Conservation (phyloP, 257 asterid genomes). For the Penstemon davidsonii region DNA sequence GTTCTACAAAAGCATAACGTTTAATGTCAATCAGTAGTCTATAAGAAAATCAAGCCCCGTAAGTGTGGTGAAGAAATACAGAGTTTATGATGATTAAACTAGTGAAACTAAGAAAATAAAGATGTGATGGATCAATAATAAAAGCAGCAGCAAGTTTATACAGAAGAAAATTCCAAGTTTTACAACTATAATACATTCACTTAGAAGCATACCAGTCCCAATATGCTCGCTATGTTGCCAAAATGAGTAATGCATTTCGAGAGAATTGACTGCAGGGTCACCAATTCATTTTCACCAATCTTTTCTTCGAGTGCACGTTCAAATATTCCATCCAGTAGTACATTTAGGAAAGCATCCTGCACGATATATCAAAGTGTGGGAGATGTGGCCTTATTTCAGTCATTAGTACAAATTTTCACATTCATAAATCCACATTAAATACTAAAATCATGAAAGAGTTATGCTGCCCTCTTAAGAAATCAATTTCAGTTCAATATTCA, state of each 20-base stretch:
- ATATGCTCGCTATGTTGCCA: slow-evolving; percentile 49
- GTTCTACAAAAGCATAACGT: slow-evolving; percentile 54
- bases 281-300: slow-evolving; percentile 55
- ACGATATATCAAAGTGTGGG: slow-evolving; percentile 24
- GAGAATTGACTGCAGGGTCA: slow-evolving; percentile 68
- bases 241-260: slow-evolving; percentile 60
- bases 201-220: slow-evolving; percentile 60
- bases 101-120: slow-evolving; percentile 9
- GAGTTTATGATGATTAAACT: slow-evolving; percentile 7
- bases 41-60: neutral
- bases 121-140: slow-evolving; percentile 9
- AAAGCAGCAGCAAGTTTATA: slow-evolving; percentile 12
- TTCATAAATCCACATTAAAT: slow-evolving; percentile 9
- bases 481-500: neutral
- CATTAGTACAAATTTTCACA: slow-evolving; percentile 22
- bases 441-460: neutral
- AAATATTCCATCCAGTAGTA: slow-evolving; percentile 61
- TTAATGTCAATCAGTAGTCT: slow-evolving; percentile 25
- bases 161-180: slow-evolving; percentile 18
- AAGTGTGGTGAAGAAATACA: neutral
- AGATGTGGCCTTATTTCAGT: slow-evolving; percentile 20
- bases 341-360: slow-evolving; percentile 55
- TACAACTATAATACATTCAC: slow-evolving; percentile 19
- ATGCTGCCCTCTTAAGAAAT: slow-evolving; percentile 8
- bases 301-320: slow-evolving; percentile 43